Percentiles rank a stretch among this genome's conserved stretches.
Conservation (phyloP, 1,139 yeast species). For the Magnusiomyces sp. region DNA sequence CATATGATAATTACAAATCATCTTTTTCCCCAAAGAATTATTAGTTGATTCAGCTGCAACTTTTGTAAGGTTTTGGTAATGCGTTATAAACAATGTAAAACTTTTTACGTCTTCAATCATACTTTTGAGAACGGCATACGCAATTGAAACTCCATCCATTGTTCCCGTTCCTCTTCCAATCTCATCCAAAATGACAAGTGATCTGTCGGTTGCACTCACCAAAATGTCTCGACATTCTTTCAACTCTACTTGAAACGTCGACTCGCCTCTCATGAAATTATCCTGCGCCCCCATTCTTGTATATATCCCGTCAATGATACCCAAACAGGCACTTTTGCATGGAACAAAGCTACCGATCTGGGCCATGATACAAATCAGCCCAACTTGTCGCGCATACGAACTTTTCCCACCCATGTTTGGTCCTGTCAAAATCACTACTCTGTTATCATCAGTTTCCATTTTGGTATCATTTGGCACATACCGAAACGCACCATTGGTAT, state of each 20-base stretch:
- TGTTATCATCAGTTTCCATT: conserved; percentile 37
- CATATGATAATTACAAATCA: conserved; percentile 63
- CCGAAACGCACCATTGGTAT: conserved; percentile 10
- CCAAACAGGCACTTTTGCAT: conserved; percentile 41
- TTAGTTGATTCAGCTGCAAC: conserved; percentile 38
- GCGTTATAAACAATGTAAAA: conserved; percentile 73
- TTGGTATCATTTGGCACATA: conserved; percentile 67
- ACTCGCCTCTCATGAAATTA: conserved; percentile 56
- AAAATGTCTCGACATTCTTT: conserved; percentile 55
- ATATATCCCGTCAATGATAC: conserved; percentile 49
- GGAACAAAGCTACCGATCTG: conserved; percentile 93
- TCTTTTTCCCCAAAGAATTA: conserved; percentile 10
- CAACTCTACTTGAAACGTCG: conserved; percentile 73
- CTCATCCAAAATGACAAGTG: conserved; percentile 55
- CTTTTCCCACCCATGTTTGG: conserved; percentile 78
- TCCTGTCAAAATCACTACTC: conserved; percentile 55
- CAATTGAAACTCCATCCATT: conserved; percentile 80
- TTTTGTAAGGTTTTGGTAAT: conserved; percentile 64
- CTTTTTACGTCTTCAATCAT: conserved; percentile 44
- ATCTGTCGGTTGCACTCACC: conserved; percentile 39
- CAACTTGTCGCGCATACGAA: conserved; percentile 58
- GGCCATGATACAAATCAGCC: conserved; percentile 59
- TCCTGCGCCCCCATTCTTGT: conserved; percentile 65
- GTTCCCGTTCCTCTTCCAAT: conserved; percentile 80
- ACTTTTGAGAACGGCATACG: conserved; percentile 64